Evolutionary conservation across 2,329 filamentous ascomycete genomes (phyloP).

Genomic region (Trichoderma oligosporum): DNA sequence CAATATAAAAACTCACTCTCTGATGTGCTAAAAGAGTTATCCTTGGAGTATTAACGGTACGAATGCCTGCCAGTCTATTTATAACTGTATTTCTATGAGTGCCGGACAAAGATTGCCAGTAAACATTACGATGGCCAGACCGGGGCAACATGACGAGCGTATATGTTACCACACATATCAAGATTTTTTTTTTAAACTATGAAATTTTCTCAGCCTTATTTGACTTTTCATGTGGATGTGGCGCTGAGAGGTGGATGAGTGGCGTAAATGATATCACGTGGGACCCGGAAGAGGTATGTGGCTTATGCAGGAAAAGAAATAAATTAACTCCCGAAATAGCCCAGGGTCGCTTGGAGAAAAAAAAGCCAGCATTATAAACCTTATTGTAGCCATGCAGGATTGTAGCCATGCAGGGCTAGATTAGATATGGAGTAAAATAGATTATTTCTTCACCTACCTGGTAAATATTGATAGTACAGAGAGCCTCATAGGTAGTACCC

Average conservation of each 20-base stretch:
- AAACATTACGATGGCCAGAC: conserved; percentile 31
- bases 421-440: neutral
- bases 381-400: neutral
- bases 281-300: neutral
- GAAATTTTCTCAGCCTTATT: conserved; percentile 27
- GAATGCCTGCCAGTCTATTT: neutral
- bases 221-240: conserved; percentile 6
- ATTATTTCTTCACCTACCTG: too few relatives aligned
- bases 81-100: neutral
- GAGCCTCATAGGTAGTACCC: neutral
- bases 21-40: neutral
- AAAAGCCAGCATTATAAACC: neutral
- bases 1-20: conserved; percentile 4
- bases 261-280: neutral
- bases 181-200: conserved; percentile 21
- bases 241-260: neutral
- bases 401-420: too few relatives aligned
- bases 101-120: conserved; percentile 32
- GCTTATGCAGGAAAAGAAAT: too few relatives aligned
- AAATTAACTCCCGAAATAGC: neutral
- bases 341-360: neutral
- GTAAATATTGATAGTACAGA: too few relatives aligned
- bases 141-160: conserved; percentile 33
- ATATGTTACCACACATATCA: neutral
- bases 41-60: neutral